Conservation (phyloP, 2,329 filamentous ascomycete species). For the Aspergillus jensenii region DNA sequence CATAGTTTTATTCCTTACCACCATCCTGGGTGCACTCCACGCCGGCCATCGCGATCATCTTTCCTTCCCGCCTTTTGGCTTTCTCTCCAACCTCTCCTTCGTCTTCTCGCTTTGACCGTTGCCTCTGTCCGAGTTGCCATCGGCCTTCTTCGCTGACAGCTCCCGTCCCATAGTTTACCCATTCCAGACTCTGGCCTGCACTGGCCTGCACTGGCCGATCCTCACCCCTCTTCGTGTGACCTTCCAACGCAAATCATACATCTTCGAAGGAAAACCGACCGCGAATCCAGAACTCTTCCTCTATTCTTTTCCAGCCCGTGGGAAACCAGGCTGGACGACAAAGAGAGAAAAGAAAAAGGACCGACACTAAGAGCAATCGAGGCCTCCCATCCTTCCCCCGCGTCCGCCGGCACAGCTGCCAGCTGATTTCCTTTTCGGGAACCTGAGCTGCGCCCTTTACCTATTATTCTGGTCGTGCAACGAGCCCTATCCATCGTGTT, state of each 20-base stretch:
- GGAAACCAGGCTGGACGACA: not conserved
- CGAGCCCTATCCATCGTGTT: slow-evolving; percentile 1
- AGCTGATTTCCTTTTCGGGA: slow-evolving; percentile 18
- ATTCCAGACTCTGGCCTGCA: not conserved
- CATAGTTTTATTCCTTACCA: slow-evolving; percentile 14
- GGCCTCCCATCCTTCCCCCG: not conserved
- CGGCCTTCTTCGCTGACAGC: slow-evolving; percentile 1
- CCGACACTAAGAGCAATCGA: not conserved
- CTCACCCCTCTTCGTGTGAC: slow-evolving; percentile 14
- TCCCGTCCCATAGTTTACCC: slow-evolving; percentile 3
- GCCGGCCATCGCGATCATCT: not conserved
- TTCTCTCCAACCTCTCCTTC: not conserved
- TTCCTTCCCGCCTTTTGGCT: slow-evolving; percentile 3
- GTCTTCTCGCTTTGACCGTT: slow-evolving; percentile 10
- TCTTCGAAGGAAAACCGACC: not conserved
- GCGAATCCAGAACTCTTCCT: not conserved
- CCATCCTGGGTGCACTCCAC: slow-evolving; percentile 10
- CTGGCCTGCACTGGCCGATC: not conserved
- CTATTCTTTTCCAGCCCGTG: not conserved
- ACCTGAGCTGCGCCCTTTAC: not conserved
- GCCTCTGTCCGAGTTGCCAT: not conserved
- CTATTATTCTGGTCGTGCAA: slow-evolving; percentile 4
- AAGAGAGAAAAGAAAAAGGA: not conserved
- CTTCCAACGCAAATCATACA: not conserved
- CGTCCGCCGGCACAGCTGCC: not conserved